These are phyloP conservation scores for Platismatia glauca DNA, from an alignment of 495 filamentous ascomycete genomes.

Conservation along the genomic window DNA sequence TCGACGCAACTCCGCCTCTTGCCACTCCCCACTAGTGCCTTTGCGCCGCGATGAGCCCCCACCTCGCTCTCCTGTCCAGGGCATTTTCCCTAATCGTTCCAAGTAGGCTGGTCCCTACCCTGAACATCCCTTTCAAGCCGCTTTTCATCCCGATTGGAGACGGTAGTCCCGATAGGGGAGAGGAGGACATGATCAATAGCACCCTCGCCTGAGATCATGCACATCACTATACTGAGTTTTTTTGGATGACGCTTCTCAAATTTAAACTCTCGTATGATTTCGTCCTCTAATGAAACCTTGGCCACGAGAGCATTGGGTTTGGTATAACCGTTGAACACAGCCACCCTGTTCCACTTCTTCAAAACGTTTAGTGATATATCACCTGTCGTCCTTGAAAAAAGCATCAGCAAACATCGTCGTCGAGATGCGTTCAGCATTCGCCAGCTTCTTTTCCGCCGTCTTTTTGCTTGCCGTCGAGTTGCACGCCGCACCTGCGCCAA, in stretches of 20 bases:
- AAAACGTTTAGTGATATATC: background rate
- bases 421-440: conserved; percentile 4
- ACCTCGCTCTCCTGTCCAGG: too few species aligned
- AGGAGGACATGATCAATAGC: background rate
- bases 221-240: background rate
- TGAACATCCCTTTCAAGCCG: background rate
- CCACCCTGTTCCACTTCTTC: background rate
- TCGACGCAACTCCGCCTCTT: too few species aligned
- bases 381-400: background rate
- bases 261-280: background rate
- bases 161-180: background rate
- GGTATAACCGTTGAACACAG: background rate
- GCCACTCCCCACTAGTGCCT: too few species aligned
- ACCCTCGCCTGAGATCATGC: background rate
- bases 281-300: background rate
- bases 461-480: background rate
- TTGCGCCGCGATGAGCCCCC: too few species aligned
- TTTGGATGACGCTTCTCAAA: background rate
- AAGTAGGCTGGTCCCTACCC: background rate
- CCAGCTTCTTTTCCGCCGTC: background rate
- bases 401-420: background rate
- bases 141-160: background rate
- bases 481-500: conserved; percentile 8
- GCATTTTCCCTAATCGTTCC: too few species aligned
- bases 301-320: background rate